phyloP scores from a whole-genome alignment of 192 early-diverging fungal species.

The Rhizophagus prolifer region DNA sequence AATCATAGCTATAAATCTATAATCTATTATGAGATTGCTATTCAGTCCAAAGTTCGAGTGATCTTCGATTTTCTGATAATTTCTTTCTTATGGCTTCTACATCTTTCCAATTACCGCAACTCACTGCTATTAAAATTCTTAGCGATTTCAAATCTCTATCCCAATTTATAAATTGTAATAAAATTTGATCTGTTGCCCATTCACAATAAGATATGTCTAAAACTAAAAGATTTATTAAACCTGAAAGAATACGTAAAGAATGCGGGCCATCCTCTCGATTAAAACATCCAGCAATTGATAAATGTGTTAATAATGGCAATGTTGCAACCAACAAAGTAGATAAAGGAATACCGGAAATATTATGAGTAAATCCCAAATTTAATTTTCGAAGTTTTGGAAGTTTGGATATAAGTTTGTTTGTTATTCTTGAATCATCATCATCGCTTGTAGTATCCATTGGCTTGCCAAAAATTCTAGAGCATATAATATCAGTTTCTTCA shows the following conservation, averaged over 20 bases:
- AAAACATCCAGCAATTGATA: conserved; percentile 32
- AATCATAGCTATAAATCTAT: too few relatives aligned
- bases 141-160: conserved; percentile 20
- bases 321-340: conserved; percentile 1
- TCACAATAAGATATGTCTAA: conserved; percentile 24
- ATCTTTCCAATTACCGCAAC: not conserved
- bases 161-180: conserved; percentile 27
- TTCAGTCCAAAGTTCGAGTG: not conserved
- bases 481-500: conserved; percentile 19
- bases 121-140: conserved; percentile 1
- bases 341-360: conserved; percentile 9
- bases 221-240: conserved; percentile 27
- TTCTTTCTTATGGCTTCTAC: not conserved
- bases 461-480: not conserved
- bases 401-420: not conserved
- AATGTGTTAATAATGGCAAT: conserved; percentile 25
- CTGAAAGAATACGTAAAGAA: conserved; percentile 17
- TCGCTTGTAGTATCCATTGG: not conserved
- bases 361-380: conserved; percentile 13
- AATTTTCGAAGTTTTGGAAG: conserved; percentile 11
- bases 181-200: conserved; percentile 18
- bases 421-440: not conserved
- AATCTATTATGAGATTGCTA: not conserved
- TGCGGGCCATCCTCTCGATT: not conserved
- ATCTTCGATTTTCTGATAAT: not conserved